Base-by-base conservation (phyloP, 2,329 filamentous ascomycete genomes). In the Fusarium secorum region DNA sequence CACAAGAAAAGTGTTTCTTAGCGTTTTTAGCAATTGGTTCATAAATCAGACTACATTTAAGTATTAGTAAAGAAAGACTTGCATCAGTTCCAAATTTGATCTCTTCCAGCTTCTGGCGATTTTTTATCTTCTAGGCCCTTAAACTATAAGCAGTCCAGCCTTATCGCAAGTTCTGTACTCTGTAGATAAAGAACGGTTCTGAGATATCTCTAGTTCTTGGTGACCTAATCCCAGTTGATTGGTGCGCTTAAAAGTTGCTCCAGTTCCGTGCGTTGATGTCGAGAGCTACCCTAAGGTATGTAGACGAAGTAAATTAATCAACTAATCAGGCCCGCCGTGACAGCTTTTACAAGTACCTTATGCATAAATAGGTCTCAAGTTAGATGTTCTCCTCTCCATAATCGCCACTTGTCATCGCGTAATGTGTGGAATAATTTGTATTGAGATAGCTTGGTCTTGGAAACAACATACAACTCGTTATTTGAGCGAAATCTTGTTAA, bases 261-360 rank as follows among this genome's bases (percentile, higher is more conserved):
- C 4, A 46, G 9, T 35, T 2, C 30, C 30, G 11, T 33, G 5
- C 5, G 17, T 2, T 11, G 1, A 5, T 24, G 7, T 24, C 6
- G 4, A 8, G 7, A 35, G 17, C 30, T 24, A 49, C 46, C 30
- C 46, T 49, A 13, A 17, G 11, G 24, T n/a, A n/a, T n/a, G n/a
- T 28, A 0, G 17, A 24, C 4, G 0, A 14, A 26, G 11, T 26
- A 4, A 5, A 14, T 26, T 9, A 4, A 24, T 44, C 7, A 13
- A 9, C 11, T 13, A 1, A 44, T 13, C 11, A 24, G 11, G 3
- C 8, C 22, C 0, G 4, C 3, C 3, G 2, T n/a, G 2, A 46
- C 5, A 0, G 5, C 17, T 15, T 5, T 44, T 1, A 18, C 13
- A 18, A n/a, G n/a, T n/a, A n/a, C n/a, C n/a, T n/a, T 18, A 5